These are phyloP conservation scores for Bipolaris bicolor DNA, from an alignment of 2,329 filamentous ascomycete species.

Conservation along the genomic window DNA sequence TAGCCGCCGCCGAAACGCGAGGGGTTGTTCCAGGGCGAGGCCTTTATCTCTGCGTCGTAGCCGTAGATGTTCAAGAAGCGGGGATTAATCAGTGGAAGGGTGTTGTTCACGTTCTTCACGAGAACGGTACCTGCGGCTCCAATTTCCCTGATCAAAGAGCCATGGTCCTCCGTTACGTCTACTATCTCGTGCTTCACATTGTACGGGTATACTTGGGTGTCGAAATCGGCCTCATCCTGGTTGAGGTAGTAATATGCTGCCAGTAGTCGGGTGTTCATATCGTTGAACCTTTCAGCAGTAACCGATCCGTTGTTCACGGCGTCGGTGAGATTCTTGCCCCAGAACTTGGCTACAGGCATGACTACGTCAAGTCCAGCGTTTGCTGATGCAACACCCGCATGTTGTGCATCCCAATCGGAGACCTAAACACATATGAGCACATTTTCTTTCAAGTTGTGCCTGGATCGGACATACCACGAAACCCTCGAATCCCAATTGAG, in stretches of 20 bases:
- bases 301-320: constrained; percentile 41
- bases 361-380: constrained; percentile 58
- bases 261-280: constrained; percentile 41
- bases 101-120: constrained; percentile 61
- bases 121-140: constrained; percentile 50
- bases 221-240: constrained; percentile 46
- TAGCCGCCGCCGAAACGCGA: constrained; percentile 48
- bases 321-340: constrained; percentile 39
- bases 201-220: constrained; percentile 31
- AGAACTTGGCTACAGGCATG: constrained; percentile 45
- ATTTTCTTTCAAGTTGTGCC: neutral
- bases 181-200: constrained; percentile 52
- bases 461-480: constrained; percentile 44
- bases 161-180: constrained; percentile 53
- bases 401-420: constrained; percentile 54
- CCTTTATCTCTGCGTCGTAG: constrained; percentile 48
- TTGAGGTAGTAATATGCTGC: constrained; percentile 45
- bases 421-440: constrained; percentile 9
- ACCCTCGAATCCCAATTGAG: constrained; percentile 57
- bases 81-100: constrained; percentile 57
- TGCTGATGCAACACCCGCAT: constrained; percentile 53
- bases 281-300: constrained; percentile 31
- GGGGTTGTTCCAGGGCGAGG: constrained; percentile 47
- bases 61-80: constrained; percentile 49
- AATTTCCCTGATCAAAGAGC: constrained; percentile 49